Evolutionary conservation across 768 basidiomycete species (phyloP).

Genomic region (Kwoniella sp.): DNA sequence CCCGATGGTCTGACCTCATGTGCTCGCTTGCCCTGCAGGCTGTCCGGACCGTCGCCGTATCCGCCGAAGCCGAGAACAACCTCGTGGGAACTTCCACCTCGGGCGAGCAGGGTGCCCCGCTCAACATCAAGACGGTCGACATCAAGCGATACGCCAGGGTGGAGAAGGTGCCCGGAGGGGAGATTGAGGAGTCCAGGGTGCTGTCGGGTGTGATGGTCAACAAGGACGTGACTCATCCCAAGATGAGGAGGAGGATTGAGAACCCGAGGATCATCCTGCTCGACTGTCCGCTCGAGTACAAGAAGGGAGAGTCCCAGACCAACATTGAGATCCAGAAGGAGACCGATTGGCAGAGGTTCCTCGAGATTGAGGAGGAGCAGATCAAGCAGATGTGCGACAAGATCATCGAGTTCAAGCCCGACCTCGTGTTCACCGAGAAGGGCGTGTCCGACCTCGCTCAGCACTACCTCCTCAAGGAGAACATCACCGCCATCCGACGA

Average conservation of each 20-base stretch:
- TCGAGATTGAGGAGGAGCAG: conserved; percentile 96
- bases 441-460: conserved; percentile 95
- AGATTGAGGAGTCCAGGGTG: conserved; percentile 87
- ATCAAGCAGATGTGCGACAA: conserved; percentile 78
- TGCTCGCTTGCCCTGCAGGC: conserved; percentile 89
- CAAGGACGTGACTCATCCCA: conserved; percentile 97
- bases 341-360: conserved; percentile 83
- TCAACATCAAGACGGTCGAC: conserved; percentile 74
- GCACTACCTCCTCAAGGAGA: conserved; percentile 76
- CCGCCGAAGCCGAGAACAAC: conserved; percentile 58
- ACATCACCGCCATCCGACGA: conserved; percentile 90
- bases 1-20: conserved; percentile 96
- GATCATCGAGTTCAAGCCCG: conserved; percentile 89
- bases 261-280: conserved; percentile 84
- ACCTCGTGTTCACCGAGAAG: conserved; percentile 94
- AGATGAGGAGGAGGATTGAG: conserved; percentile 85
- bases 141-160: conserved; percentile 97
- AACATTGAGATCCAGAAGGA: conserved; percentile 97
- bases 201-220: conserved; percentile 91
- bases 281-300: conserved; percentile 96
- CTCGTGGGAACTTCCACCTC: conserved; percentile 17
- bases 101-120: conserved; percentile 9
- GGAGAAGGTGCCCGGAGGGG: conserved; percentile 95
- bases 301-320: conserved; percentile 97
- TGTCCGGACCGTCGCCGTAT: conserved; percentile 72